Conservation (phyloP, 148 eudicot genomes). For the Persicaria tinctoria region DNA sequence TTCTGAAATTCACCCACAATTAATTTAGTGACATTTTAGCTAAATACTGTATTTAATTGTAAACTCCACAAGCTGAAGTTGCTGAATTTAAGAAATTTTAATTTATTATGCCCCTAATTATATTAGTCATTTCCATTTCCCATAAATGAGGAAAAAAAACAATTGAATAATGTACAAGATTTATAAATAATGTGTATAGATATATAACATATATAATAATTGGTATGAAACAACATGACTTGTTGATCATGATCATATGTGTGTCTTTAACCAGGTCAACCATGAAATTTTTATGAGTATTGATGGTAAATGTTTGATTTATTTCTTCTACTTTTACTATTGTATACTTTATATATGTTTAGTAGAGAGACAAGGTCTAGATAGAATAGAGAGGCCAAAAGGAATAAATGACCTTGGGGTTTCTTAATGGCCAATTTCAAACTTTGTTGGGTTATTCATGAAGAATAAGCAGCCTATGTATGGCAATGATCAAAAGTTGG, state of each 20-base stretch:
- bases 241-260: slow-evolving; percentile 15
- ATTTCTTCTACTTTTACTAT: not conserved
- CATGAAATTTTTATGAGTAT: slow-evolving; percentile 1
- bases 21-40: not conserved
- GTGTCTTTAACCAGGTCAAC: slow-evolving; percentile 20
- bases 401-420: slow-evolving; percentile 11
- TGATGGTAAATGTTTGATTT: not conserved
- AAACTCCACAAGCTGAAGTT: too few relatives aligned
- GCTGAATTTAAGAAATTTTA: not conserved
- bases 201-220: not conserved
- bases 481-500: not conserved
- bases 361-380: not conserved
- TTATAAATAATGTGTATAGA: not conserved
- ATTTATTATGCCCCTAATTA: not conserved
- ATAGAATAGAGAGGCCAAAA: slow-evolving; percentile 3
- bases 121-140: not conserved
- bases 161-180: not conserved
- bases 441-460: slow-evolving; percentile 10
- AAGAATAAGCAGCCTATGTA: slow-evolving; percentile 1
- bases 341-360: not conserved
- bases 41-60: too few relatives aligned
- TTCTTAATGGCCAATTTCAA: slow-evolving; percentile 13
- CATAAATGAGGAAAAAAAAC: not conserved
- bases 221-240: slow-evolving; percentile 12
- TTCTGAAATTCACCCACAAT: not conserved